Evolutionary conservation across 2,329 filamentous ascomycete genomes (phyloP).

Genomic region (Ceratocystis eucalypticola): DNA sequence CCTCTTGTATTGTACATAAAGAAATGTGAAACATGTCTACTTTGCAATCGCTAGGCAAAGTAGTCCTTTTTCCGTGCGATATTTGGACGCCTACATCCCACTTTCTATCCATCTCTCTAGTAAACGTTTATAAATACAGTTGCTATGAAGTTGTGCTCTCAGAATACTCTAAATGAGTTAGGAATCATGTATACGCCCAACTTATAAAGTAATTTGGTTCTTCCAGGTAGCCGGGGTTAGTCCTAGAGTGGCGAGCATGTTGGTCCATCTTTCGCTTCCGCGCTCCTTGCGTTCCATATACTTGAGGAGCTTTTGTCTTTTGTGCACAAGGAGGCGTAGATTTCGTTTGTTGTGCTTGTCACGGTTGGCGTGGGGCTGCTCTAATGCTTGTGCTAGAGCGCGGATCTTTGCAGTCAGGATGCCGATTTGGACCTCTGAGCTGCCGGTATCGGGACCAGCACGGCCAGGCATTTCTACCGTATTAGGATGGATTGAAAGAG

Average conservation of each 20-base stretch:
- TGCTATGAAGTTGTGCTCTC: constrained; percentile 11
- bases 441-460: constrained; percentile 84
- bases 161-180: neutral
- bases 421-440: constrained; percentile 92
- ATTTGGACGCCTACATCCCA: neutral
- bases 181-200: neutral
- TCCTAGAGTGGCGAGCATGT: constrained; percentile 72
- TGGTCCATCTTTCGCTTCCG: constrained; percentile 78
- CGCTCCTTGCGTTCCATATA: constrained; percentile 85
- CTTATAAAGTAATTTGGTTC: constrained; percentile 67
- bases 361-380: constrained; percentile 54
- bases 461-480: constrained; percentile 37
- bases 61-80: neutral
- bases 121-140: constrained; percentile 18
- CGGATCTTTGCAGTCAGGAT: constrained; percentile 92
- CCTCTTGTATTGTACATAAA: constrained; percentile 16
- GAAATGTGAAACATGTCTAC: constrained; percentile 14
- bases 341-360: constrained; percentile 95
- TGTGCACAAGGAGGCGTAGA: constrained; percentile 71
- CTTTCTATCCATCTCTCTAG: neutral
- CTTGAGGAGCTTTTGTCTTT: constrained; percentile 71
- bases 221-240: constrained; percentile 81
- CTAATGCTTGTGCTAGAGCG: constrained; percentile 58
- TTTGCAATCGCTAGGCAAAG: constrained; percentile 11
- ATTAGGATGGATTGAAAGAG: constrained; percentile 33